Conservation (phyloP, 371 early-diverging fungal genomes). For the Syncephalastrum contaminatum region DNA sequence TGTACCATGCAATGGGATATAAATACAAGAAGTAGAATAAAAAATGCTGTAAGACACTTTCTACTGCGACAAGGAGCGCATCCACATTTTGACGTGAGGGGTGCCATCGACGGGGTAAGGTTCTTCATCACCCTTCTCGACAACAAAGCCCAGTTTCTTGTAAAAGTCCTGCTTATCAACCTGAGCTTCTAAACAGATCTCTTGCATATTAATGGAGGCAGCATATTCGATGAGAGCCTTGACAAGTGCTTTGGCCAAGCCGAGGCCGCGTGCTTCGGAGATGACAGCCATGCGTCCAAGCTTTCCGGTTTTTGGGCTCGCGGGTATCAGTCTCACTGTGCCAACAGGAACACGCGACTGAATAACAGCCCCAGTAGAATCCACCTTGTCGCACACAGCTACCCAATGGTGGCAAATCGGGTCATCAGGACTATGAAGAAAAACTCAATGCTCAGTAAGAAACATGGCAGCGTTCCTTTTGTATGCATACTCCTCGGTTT, state of each 20-base stretch:
- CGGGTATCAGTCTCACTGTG: conserved; percentile 28
- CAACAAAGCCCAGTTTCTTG: conserved; percentile 37
- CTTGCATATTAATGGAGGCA: conserved; percentile 12
- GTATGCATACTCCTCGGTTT: conserved; percentile 34
- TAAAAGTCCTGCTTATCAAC: conserved; percentile 45
- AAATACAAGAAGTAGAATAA: too few species aligned
- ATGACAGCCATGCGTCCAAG: conserved; percentile 46
- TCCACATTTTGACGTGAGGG: conserved; percentile 45
- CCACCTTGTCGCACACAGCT: conserved; percentile 22
- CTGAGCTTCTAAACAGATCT: conserved; percentile 39
- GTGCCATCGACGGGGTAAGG: conserved; percentile 41
- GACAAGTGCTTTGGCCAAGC: conserved; percentile 29
- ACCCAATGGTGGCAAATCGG: conserved; percentile 29
- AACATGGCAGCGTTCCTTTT: neutral
- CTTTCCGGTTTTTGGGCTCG: conserved; percentile 28
- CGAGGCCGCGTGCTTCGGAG: conserved; percentile 30
- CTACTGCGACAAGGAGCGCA: conserved; percentile 7
- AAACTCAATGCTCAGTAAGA: neutral
- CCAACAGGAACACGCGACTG: conserved; percentile 30
- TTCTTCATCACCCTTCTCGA: conserved; percentile 34
- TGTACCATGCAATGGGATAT: too few species aligned
- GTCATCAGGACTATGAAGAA: conserved; percentile 21
- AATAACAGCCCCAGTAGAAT: conserved; percentile 6
- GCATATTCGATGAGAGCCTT: conserved; percentile 24
- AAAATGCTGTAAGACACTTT: too few species aligned